A percentile compares a stretch with the other conserved stretches of the same genome.
These are phyloP conservation scores for Cyberlindnera misumaiensis DNA, from an alignment of 805 yeast species.

Conservation along the genomic window DNA sequence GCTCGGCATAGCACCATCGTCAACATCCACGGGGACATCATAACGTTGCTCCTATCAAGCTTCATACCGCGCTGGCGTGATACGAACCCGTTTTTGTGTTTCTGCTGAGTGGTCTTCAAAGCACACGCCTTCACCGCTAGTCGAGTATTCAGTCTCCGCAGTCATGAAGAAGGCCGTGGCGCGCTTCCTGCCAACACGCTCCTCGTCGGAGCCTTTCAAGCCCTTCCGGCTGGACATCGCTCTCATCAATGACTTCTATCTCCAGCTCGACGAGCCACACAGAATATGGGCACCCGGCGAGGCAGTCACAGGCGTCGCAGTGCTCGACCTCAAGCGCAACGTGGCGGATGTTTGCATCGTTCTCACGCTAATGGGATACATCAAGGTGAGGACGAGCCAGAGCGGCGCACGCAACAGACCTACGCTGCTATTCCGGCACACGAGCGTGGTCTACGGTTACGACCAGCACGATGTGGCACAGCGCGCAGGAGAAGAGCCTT, in stretches of 20 bases:
- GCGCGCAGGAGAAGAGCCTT: constrained; percentile 10
- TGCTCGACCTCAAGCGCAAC: constrained; percentile 49
- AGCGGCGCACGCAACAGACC: constrained; percentile 47
- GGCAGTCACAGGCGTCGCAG: constrained; percentile 55
- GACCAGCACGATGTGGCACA: constrained; percentile 15
- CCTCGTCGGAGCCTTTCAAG: constrained; percentile 16
- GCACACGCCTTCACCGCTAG: too few species aligned
- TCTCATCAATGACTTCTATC: constrained; percentile 58
- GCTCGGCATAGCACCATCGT: too few species aligned
- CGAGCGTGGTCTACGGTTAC: constrained; percentile 51
- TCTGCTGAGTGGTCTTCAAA: too few species aligned
- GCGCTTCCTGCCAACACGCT: constrained; percentile 20
- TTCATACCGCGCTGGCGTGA: too few species aligned
- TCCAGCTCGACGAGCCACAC: constrained; percentile 69
- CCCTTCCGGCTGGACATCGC: constrained; percentile 23
- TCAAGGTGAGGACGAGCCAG: constrained; percentile 43
- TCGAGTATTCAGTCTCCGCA: too few species aligned
- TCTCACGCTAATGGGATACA: constrained; percentile 48
- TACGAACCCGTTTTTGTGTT: too few species aligned
- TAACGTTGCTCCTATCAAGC: too few species aligned
- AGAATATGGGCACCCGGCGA: constrained; percentile 78
- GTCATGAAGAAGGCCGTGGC: constrained; percentile 24
- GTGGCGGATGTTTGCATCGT: constrained; percentile 46
- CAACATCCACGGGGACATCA: too few species aligned
- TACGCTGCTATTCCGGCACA: constrained; percentile 49